These are phyloP conservation scores for Citrus reticulata DNA, from an alignment of 345 rosid genomes.

Conservation along the genomic window DNA sequence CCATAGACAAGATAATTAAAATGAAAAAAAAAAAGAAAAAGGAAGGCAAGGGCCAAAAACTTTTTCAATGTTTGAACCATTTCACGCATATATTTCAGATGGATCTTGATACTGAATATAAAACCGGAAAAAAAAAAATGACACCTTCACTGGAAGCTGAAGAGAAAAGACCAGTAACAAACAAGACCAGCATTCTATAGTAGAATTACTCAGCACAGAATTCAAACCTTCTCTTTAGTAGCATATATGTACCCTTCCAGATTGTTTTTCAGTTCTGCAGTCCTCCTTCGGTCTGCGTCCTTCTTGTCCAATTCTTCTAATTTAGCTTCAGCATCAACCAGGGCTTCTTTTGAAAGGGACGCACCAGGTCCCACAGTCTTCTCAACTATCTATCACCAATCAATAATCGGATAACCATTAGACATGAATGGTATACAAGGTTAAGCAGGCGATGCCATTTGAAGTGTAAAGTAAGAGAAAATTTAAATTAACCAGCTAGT, in stretches of 20 bases:
- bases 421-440: slow-evolving; percentile 5
- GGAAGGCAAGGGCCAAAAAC: background rate
- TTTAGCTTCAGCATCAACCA: slow-evolving; percentile 64
- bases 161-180: background rate
- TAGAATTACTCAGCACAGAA: background rate
- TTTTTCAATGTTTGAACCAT: background rate
- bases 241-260: slow-evolving; percentile 94
- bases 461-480: background rate
- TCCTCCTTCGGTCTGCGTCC: slow-evolving; percentile 87
- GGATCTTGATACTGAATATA: background rate
- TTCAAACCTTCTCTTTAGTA: slow-evolving; percentile 82
- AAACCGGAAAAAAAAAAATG: background rate
- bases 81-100: background rate
- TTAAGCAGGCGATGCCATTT: background rate
- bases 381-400: slow-evolving; percentile 56
- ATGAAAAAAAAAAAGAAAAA: background rate
- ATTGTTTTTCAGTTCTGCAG: slow-evolving; percentile 89
- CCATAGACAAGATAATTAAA: background rate
- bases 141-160: background rate
- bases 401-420: background rate
- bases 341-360: slow-evolving; percentile 60
- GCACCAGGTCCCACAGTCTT: slow-evolving; percentile 81
- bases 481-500: slow-evolving; percentile 3
- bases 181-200: background rate
- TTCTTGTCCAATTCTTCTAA: slow-evolving; percentile 78